Conservation (phyloP, 352 stramenopile species). For the Phytophthora litchii region DNA sequence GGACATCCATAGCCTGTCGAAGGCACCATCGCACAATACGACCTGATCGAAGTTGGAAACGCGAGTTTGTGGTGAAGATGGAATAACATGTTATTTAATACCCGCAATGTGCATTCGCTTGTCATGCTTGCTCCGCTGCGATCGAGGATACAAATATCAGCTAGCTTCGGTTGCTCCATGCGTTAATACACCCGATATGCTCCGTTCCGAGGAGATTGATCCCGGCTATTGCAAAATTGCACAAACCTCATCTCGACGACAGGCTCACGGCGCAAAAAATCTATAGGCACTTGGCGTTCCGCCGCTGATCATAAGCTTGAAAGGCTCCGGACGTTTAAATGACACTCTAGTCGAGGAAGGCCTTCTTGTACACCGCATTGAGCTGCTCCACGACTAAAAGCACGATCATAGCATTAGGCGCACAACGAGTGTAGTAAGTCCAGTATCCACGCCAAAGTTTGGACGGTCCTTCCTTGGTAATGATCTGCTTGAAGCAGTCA, state of each 20-base stretch:
- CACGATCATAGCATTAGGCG: slow-evolving; percentile 99
- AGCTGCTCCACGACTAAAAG: slow-evolving; percentile 97
- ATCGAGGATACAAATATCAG: slow-evolving; percentile 15
- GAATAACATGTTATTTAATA: slow-evolving; percentile 45
- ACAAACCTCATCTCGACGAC: slow-evolving; percentile 11
- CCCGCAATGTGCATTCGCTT: slow-evolving; percentile 12
- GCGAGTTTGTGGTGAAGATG: slow-evolving; percentile 22
- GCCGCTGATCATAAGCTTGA: slow-evolving; percentile 9
- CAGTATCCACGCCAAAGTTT: slow-evolving; percentile 98
- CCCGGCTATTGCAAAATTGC: slow-evolving; percentile 15
- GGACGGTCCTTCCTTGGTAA: slow-evolving; percentile 93
- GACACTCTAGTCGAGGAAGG: slow-evolving; percentile 53
- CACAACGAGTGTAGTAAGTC: slow-evolving; percentile 98
- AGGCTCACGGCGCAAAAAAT: slow-evolving; percentile 22
- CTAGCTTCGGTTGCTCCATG: slow-evolving; percentile 5
- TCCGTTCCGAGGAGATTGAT: neutral
- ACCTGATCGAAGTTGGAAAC: slow-evolving; percentile 10
- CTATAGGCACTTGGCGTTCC: slow-evolving; percentile 30
- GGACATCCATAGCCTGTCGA: slow-evolving; percentile 45
- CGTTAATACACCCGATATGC: slow-evolving; percentile 18
- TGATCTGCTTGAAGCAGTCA: slow-evolving; percentile 96
- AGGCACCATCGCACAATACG: neutral
- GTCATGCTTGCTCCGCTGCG: slow-evolving; percentile 13
- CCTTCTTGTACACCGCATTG: slow-evolving; percentile 86
- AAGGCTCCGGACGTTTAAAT: slow-evolving; percentile 13